These are phyloP conservation scores for Austroboletus eburneus DNA, from an alignment of 768 basidiomycete genomes.

Conservation along the genomic window DNA sequence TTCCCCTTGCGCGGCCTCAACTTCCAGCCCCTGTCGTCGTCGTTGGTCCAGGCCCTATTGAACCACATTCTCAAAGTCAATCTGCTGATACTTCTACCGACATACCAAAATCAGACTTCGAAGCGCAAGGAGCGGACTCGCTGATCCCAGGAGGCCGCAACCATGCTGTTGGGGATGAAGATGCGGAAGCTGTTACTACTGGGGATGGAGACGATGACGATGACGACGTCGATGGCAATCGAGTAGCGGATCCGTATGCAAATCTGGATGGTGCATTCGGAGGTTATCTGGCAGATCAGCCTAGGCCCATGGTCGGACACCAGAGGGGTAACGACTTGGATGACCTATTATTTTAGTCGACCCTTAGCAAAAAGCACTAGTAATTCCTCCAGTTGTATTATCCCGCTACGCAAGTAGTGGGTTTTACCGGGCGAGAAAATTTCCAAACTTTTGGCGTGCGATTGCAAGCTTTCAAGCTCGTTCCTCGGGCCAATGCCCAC, in stretches of 20 bases:
- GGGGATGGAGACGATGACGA: conserved; percentile 23
- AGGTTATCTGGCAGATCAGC: conserved; percentile 68
- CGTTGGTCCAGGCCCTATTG: conserved; percentile 49
- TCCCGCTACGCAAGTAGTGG: too few species aligned
- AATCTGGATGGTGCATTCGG: conserved; percentile 76
- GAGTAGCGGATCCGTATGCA: conserved; percentile 70
- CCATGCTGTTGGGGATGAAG: conserved; percentile 19
- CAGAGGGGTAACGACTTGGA: conserved; percentile 48
- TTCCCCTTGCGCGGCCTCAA: conserved; percentile 52
- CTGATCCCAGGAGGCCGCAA: neutral
- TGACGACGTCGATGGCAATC: conserved; percentile 33
- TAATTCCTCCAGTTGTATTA: neutral
- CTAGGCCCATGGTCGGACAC: conserved; percentile 52
- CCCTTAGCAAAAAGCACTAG: neutral
- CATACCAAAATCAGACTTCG: conserved; percentile 31
- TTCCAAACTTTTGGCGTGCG: too few species aligned
- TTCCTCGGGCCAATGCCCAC: too few species aligned
- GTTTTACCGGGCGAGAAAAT: too few species aligned
- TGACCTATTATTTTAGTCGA: conserved; percentile 58
- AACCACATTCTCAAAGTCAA: conserved; percentile 25
- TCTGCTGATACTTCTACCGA: conserved; percentile 23
- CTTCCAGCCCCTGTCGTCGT: conserved; percentile 47
- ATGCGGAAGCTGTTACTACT: neutral
- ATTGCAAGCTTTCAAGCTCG: too few species aligned
- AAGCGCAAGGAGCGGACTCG: conserved; percentile 22